A percentile compares a stretch with the other conserved stretches of the same genome.
phyloP scores from a whole-genome alignment of 768 basidiomycete species.

The Hygrophoropsis aurantiaca region DNA sequence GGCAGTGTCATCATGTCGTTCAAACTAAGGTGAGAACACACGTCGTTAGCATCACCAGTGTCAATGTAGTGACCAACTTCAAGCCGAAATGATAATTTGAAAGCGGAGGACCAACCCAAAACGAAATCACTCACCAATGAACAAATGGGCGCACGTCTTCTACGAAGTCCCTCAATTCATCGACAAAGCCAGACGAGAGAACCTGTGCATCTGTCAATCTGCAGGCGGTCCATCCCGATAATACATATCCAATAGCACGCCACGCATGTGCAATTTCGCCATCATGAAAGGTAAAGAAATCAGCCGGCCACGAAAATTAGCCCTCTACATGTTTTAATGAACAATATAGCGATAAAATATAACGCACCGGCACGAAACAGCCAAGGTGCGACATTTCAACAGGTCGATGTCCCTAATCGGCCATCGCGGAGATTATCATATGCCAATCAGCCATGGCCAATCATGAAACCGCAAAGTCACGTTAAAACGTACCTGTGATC shows the following conservation, averaged over 20 bases:
- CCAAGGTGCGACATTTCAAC: constrained; percentile 79
- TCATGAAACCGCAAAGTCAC: background rate
- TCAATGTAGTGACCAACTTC: too few relatives aligned
- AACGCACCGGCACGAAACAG: constrained; percentile 58
- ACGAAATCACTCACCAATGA: constrained; percentile 61
- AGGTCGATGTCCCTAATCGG: constrained; percentile 81
- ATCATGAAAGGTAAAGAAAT: too few relatives aligned
- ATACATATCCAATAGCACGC: constrained; percentile 1
- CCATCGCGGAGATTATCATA: background rate
- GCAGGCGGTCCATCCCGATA: constrained; percentile 19
- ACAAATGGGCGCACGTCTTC: constrained; percentile 71
- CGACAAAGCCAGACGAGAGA: constrained; percentile 61
- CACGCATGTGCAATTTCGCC: too few relatives aligned
- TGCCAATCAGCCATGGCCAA: too few relatives aligned
- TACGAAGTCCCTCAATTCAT: constrained; percentile 55
- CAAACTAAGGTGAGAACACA: constrained; percentile 40
- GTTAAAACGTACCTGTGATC: constrained; percentile 58
- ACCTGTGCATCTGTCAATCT: constrained; percentile 81
- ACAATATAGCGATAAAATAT: too few relatives aligned
- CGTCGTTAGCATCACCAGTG: constrained; percentile 2
- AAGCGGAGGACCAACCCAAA: too few relatives aligned
- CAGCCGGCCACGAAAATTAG: too few relatives aligned
- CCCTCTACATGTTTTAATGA: too few relatives aligned
- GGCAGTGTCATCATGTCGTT: constrained; percentile 71
- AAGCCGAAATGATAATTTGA: too few relatives aligned